Percentiles rank a stretch among this genome's conserved stretches.
Conservation (phyloP, 208 protist species). For the Baffinella frigidus region DNA sequence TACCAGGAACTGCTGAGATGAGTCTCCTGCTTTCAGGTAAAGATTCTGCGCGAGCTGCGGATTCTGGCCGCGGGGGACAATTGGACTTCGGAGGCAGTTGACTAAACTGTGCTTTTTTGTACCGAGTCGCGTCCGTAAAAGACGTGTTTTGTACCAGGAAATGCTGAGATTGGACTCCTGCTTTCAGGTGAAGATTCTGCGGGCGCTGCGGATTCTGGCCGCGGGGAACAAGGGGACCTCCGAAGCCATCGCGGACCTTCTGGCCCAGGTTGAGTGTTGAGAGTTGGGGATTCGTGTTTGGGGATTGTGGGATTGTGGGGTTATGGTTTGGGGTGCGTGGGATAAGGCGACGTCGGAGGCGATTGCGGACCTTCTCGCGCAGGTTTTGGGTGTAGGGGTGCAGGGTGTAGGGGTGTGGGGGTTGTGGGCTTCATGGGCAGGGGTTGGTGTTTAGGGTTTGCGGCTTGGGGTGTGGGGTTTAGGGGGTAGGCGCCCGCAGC, state of each 20-base stretch:
- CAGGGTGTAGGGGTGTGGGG: too few relatives aligned
- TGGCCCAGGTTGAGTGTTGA: too few relatives aligned
- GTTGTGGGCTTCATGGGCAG: too few relatives aligned
- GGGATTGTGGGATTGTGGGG: too few relatives aligned
- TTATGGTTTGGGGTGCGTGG: slow-evolving; percentile 83
- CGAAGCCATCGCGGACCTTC: too few relatives aligned
- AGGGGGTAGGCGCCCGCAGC: too few relatives aligned
- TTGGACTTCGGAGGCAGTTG: too few relatives aligned
- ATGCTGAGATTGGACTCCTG: neutral
- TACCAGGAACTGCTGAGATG: neutral
- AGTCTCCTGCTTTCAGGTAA: neutral
- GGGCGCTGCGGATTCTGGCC: slow-evolving; percentile 93
- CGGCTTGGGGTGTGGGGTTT: neutral
- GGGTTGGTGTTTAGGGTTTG: neutral
- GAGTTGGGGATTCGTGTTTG: too few relatives aligned
- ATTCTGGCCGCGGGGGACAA: neutral
- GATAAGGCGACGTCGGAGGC: slow-evolving; percentile 69
- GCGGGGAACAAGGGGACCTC: slow-evolving; percentile 83
- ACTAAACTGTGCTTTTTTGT: too few relatives aligned
- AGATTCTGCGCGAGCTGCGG: neutral
- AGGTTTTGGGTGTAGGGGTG: too few relatives aligned
- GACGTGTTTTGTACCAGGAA: neutral
- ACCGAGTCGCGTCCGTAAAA: neutral
- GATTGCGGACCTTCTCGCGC: too few relatives aligned
- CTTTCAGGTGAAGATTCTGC: slow-evolving; percentile 88